Conservation (phyloP, 768 basidiomycete genomes). For the Pilatotrama ljubarskyi region DNA sequence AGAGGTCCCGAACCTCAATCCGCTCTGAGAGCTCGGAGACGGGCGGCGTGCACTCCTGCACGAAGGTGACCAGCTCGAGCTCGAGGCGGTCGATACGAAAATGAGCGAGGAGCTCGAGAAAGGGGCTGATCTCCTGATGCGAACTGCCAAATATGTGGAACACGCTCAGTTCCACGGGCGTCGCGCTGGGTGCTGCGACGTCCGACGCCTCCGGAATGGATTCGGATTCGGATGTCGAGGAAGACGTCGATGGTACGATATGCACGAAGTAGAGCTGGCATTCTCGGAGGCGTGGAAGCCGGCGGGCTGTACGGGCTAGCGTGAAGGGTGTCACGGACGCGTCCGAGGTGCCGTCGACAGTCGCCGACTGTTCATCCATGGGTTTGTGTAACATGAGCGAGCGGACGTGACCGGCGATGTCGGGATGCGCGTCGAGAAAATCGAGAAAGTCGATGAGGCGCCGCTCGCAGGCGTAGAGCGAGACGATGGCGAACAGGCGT, state of each 20-base stretch:
- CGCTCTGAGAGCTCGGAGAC: background rate
- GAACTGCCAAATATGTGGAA: slow-evolving; percentile 8
- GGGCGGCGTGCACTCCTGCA: background rate
- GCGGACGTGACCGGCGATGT: slow-evolving; percentile 2
- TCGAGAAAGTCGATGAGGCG: background rate
- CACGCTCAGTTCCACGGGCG: background rate
- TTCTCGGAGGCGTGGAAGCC: slow-evolving; percentile 1
- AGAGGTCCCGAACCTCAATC: slow-evolving; percentile 1
- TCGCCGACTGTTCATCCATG: background rate
- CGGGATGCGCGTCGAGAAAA: background rate
- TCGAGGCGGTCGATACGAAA: slow-evolving; percentile 11
- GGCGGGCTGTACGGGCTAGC: background rate
- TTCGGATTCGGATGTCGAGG: too few species aligned
- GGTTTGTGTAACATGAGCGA: slow-evolving; percentile 5
- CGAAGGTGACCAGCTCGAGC: slow-evolving; percentile 11
- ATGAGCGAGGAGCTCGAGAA: slow-evolving; percentile 2
- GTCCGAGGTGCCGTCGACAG: background rate
- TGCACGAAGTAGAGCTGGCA: slow-evolving; percentile 11
- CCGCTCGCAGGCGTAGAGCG: background rate
- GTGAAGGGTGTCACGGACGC: background rate
- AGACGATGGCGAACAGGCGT: slow-evolving; percentile 3
- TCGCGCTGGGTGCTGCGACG: background rate
- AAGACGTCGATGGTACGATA: background rate
- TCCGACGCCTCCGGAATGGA: background rate
- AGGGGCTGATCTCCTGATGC: slow-evolving; percentile 1